These are phyloP conservation scores for Serendipita sp. DNA, from an alignment of 768 basidiomycete species.

Conservation along the genomic window DNA sequence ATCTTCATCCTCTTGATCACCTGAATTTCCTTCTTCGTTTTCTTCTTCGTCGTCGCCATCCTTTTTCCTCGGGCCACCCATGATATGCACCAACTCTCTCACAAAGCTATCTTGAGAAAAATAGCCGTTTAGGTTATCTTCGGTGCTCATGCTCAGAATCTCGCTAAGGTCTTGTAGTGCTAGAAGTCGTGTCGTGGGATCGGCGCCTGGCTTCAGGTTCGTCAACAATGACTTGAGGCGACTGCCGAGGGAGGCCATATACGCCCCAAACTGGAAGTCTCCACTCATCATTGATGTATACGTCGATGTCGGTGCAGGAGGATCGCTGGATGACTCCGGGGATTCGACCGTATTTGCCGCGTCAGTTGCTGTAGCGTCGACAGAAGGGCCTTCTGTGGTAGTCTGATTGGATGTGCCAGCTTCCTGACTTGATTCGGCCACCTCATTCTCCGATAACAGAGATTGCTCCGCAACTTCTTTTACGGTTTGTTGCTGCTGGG, in stretches of 20 bases:
- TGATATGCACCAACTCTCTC: constrained; percentile 77
- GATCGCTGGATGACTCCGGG: constrained; percentile 41
- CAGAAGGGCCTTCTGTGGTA: constrained; percentile 23
- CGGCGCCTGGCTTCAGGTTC: constrained; percentile 73
- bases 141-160: constrained; percentile 86
- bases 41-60: constrained; percentile 48
- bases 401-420: constrained; percentile 11
- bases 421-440: not conserved
- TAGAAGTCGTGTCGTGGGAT: constrained; percentile 70
- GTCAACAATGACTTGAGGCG: constrained; percentile 83
- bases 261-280: constrained; percentile 70
- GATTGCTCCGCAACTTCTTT: not conserved
- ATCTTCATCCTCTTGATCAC: constrained; percentile 51
- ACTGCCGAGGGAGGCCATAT: constrained; percentile 76
- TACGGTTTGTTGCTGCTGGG: not conserved
- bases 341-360: constrained; percentile 33
- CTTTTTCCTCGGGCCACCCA: constrained; percentile 43
- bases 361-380: constrained; percentile 23
- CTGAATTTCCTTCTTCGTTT: constrained; percentile 24
- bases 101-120: constrained; percentile 90
- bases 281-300: constrained; percentile 8
- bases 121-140: constrained; percentile 92
- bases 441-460: not conserved
- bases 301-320: not conserved
- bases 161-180: constrained; percentile 93